Base-by-base conservation (phyloP, 306 rosid species). In the Cotoneaster glaucophyllus region DNA sequence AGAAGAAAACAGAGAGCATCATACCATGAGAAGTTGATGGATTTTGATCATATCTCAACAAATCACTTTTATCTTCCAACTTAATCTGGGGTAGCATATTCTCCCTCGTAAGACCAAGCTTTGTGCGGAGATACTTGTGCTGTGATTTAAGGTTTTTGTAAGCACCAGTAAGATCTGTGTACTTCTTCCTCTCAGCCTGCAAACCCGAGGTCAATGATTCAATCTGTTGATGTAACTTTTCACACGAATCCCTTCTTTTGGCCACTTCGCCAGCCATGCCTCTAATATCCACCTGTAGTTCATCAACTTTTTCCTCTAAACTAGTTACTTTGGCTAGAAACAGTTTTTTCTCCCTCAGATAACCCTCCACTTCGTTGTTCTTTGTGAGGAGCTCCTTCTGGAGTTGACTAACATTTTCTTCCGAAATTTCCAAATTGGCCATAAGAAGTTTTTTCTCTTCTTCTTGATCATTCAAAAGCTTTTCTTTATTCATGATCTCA, bases 121-220 rank as follows among this genome's bases (percentile, higher is more conserved):
- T 92, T 44, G 69, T 44, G 22, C 85, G 78, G 58, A 95, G 89
- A 53, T 69, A 95, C 78, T 71, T 80, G 57, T 92, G 76, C 66
- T 92, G 96, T 74, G 97, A 90, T 78, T 89, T 92, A 41, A 92
- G 88, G 58, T 79, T 89, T 81, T 86, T 95, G 90, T 79, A 89
- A 0, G 86, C 86, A 34, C 83, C 93, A 67, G 67, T 64, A 6
- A 75, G 50, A 3, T 70, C 76, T 65, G 64, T 73, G 59, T 63
- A 82, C 84, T 82, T 88, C 82, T 72, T 74, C 81, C 61, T 90
- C 84, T 90, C 96, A 19, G 34, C 79, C 81, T 25, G 64, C 79
- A 94, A 58, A 79, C 88, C 91, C 29, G 70, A 50, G 28, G 67
- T 34, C 63, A 82, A 28, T 39, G 64, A 53, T 74, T 82, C 90